Evolutionary conservation across 2,329 filamentous ascomycete genomes (phyloP).

Genomic region (Exophiala viscosa): DNA sequence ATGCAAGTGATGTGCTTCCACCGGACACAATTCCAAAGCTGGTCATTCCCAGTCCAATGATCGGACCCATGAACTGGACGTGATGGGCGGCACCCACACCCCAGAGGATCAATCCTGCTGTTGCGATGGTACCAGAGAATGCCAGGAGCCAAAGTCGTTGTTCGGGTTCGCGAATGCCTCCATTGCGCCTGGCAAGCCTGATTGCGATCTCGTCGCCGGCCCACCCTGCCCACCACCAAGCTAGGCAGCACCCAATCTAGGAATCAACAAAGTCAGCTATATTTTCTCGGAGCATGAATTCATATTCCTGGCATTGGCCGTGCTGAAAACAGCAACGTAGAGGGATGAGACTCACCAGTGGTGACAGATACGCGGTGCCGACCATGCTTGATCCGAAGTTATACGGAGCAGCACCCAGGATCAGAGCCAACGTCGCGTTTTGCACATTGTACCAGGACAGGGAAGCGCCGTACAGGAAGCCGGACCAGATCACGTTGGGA

Average conservation of each 20-base stretch:
- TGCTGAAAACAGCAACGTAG: neutral
- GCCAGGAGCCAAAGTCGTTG: constrained; percentile 28
- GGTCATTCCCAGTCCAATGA: constrained; percentile 37
- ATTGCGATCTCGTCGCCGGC: constrained; percentile 28
- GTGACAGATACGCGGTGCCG: constrained; percentile 29
- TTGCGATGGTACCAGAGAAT: constrained; percentile 41
- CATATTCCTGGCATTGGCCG: too few species aligned
- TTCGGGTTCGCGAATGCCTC: constrained; percentile 30
- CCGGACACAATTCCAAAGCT: constrained; percentile 39
- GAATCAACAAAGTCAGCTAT: too few species aligned
- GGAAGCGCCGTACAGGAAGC: constrained; percentile 38
- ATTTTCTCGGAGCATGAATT: too few species aligned
- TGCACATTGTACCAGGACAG: constrained; percentile 35
- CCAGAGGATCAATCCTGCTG: constrained; percentile 48
- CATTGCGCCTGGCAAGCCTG: constrained; percentile 22
- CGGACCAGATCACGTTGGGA: constrained; percentile 39
- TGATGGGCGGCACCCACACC: constrained; percentile 50
- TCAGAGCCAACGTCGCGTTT: constrained; percentile 32
- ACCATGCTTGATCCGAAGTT: constrained; percentile 30
- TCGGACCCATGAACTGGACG: constrained; percentile 48
- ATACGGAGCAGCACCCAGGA: constrained; percentile 31
- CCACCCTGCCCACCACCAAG: constrained; percentile 23
- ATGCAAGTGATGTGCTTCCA: constrained; percentile 43
- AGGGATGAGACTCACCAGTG: constrained; percentile 4
- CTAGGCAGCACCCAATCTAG: constrained; percentile 24